Percentiles rank a stretch among this genome's conserved stretches.
phyloP scores from a whole-genome alignment of 768 basidiomycete species.

The Trichaptum fuscoviolaceum region DNA sequence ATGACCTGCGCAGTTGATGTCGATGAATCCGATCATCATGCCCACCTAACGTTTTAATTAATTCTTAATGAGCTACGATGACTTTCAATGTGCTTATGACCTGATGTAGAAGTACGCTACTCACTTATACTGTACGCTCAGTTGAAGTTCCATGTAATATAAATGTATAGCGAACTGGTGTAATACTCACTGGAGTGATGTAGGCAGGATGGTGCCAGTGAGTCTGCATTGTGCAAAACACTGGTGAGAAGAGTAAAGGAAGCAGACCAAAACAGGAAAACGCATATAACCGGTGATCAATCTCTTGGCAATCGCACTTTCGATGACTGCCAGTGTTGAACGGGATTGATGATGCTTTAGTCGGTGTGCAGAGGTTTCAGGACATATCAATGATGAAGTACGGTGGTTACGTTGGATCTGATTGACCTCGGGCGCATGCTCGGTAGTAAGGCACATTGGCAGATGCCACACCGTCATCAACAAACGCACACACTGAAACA shows the following conservation, averaged over 20 bases:
- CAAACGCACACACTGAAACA: not conserved
- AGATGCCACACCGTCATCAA: not conserved
- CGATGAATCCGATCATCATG: not conserved
- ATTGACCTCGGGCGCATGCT: not conserved
- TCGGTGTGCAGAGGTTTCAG: too few relatives aligned
- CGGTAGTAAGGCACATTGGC: not conserved
- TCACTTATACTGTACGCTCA: not conserved
- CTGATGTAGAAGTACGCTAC: not conserved
- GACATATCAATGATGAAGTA: too few relatives aligned
- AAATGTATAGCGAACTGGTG: too few relatives aligned
- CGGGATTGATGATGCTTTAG: too few relatives aligned
- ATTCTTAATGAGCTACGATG: not conserved
- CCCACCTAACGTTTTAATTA: not conserved
- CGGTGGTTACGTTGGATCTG: not conserved
- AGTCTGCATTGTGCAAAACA: not conserved
- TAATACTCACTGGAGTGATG: too few relatives aligned
- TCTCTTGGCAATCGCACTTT: too few relatives aligned
- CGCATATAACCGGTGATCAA: not conserved
- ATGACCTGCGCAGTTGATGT: not conserved
- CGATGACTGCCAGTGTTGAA: too few relatives aligned
- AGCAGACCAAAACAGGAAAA: not conserved
- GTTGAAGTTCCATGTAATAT: too few relatives aligned
- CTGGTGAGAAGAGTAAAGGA: not conserved
- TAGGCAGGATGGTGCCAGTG: too few relatives aligned
- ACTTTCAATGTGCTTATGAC: not conserved